Conservation (phyloP, 805 yeast species). For the Saturnispora besseyi region DNA sequence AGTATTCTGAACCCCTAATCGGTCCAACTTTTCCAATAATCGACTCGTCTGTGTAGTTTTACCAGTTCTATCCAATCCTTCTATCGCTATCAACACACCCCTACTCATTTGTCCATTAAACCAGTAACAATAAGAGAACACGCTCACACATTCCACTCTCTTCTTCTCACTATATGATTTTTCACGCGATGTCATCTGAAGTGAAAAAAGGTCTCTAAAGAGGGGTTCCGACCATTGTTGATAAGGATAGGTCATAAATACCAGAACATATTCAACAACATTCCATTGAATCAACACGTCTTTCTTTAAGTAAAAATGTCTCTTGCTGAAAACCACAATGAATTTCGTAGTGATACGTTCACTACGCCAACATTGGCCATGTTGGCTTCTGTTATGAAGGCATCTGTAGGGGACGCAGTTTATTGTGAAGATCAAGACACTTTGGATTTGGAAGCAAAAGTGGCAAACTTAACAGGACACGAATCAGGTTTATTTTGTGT, state of each 20-base stretch:
- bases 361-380: conserved; percentile 76
- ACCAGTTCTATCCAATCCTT: conserved; percentile 93
- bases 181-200: neutral
- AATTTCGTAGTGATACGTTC: conserved; percentile 75
- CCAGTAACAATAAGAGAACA: neutral
- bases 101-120: conserved; percentile 23
- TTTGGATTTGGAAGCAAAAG: conserved; percentile 48
- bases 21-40: conserved; percentile 26
- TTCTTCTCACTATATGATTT: no score
- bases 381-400: conserved; percentile 48
- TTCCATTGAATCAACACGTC: no score
- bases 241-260: neutral
- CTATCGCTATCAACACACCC: conserved; percentile 73
- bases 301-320: neutral
- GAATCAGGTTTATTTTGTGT: conserved; percentile 77
- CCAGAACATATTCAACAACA: no score
- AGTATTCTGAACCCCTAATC: conserved; percentile 30
- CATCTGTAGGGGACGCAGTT: conserved; percentile 81
- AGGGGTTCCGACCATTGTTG: neutral
- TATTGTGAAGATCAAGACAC: conserved; percentile 77
- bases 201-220: neutral
- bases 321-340: conserved; percentile 30
- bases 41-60: conserved; percentile 71
- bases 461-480: conserved; percentile 65
- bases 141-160: no score